Base-by-base conservation (phyloP, 2,329 filamentous ascomycete species). In the Ceratocystis diversiconidia region DNA sequence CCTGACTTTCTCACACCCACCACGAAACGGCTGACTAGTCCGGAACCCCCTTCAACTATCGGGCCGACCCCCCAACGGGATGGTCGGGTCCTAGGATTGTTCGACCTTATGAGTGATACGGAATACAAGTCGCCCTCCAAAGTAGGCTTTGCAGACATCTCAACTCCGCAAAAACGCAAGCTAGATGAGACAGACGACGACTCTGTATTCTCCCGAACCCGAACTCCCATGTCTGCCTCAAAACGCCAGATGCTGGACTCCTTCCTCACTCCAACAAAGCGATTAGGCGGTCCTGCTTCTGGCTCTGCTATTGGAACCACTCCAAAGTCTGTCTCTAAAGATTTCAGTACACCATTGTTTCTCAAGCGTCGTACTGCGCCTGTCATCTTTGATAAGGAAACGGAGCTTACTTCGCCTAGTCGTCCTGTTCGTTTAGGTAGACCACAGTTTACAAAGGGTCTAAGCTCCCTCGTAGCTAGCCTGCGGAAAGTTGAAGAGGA, bases 51-150 rank as follows among this genome's bases (percentile, higher is more conserved):
- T 1, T 84, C 82, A 4, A 82, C 80, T 0, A 82, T 94, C 68
- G 88, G 88, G 1, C 89, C 89, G 1, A 94, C 89, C 12, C 89
- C 89, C 2, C 89, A 92, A 71, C 84, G 85, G 68, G 87, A 92
- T 72, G 89, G 89, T 32, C 83, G 83, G 22, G 85, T 91, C 0
- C 78, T 94, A 1, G 88, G 89, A 3, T 76, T 94, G 19, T 94
- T 94, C 72, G 89, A 92, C 71, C 75, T 88, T 10, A 76, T 90
- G 6, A 76, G 78, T 30, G 79, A 82, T 66, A 76, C 77, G 52
- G 77, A 78, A 25, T 73, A 78, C 28, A 76, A 76, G 41, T 62
- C 59, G 4, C 66, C 66, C 8, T 65, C 57, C 44, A 67, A 67
- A n/a, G 50, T 50, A 7, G 28, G n/a, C 19, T 48, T 59, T 63